Evolutionary conservation across 768 basidiomycete species (phyloP), one percentile per base, ranked within the genome.

Genomic region (Lentinula raphanica): DNA sequence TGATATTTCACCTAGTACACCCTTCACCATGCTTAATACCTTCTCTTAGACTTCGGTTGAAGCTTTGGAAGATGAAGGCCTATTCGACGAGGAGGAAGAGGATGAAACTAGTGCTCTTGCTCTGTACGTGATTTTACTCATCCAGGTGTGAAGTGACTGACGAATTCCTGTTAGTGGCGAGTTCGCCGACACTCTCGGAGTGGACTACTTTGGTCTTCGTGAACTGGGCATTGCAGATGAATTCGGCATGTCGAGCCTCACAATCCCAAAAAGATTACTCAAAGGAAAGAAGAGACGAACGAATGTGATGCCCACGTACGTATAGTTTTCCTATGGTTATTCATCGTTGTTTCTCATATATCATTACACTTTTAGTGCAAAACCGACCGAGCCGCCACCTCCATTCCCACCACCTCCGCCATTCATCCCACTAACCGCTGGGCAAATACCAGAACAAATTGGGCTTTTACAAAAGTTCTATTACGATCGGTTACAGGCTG

Each of bases 191-290:
- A 78, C 85, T 15, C 79, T 95, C 15, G 94, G 94, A 31, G 94
- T 94, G 64, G 95, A 98, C 69, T 96, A 95, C 73, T 81, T 98
- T 12, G 95, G 95, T 11, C 78, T 98, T 27, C 82, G 84, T 50
- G 93, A 90, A 66, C 74, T 94, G 44, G 95, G 94, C 29, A 92
- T 97, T 51, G 94, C 92, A 21, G 82, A 81, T 42, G 95, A 97
- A 66, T 79, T 90, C 50, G 92, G 91, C 13, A 74, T 96, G 60
- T 81, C 87, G 15, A 87, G 81, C 62, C 79, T 98, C 54, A 81
- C 79, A 17, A 81, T 96, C 35, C 95, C 95, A 9, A 87, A 86
- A 71, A 81, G 77, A 60, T 71, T 98, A 31, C 80, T 94, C 69
- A 84, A 82, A 67, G 79, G 84, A 59, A 87, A 86, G 72, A 82